These are phyloP conservation scores for Saxispiralis lemnorum DNA, from an alignment of 495 filamentous ascomycete genomes.

Conservation along the genomic window DNA sequence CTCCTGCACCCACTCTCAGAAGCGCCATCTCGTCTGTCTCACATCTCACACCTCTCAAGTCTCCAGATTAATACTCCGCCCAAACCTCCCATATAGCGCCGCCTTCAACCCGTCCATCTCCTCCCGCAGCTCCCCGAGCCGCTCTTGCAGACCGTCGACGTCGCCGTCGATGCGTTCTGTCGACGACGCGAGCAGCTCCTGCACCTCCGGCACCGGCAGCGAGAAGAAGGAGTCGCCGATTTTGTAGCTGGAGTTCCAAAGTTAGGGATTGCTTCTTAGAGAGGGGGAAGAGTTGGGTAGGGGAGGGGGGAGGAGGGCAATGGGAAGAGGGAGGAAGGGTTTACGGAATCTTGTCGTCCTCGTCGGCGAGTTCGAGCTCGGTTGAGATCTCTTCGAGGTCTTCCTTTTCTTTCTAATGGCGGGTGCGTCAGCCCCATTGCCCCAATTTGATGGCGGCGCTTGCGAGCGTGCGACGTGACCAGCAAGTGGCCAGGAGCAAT, in stretches of 20 bases:
- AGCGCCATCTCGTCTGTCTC: constrained; percentile 54
- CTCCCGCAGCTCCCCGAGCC: constrained; percentile 52
- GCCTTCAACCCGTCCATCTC: constrained; percentile 81
- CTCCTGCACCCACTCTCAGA: constrained; percentile 19
- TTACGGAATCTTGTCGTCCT: constrained; percentile 83
- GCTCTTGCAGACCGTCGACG: constrained; percentile 57
- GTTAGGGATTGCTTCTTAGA: not conserved
- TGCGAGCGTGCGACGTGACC: not conserved
- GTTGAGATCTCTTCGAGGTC: constrained; percentile 81
- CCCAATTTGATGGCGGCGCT: not conserved
- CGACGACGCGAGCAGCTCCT: constrained; percentile 58
- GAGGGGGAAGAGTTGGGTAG: too few species aligned
- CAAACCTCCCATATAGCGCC: constrained; percentile 82
- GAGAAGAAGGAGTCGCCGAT: constrained; percentile 91
- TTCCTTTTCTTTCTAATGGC: constrained; percentile 82
- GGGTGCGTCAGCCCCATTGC: not conserved
- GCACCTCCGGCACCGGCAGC: constrained; percentile 64
- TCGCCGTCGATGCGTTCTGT: constrained; percentile 57
- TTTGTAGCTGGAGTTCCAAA: constrained; percentile 61
- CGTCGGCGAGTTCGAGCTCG: constrained; percentile 87
- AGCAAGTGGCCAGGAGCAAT: too few species aligned
- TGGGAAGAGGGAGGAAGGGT: constrained; percentile 13
- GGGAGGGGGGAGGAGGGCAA: not conserved
- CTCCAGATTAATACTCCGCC: constrained; percentile 87
- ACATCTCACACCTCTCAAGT: constrained; percentile 59